Evolutionary conservation across 495 filamentous ascomycete species (phyloP).

Genomic region (Penicillium bialowiezense): DNA sequence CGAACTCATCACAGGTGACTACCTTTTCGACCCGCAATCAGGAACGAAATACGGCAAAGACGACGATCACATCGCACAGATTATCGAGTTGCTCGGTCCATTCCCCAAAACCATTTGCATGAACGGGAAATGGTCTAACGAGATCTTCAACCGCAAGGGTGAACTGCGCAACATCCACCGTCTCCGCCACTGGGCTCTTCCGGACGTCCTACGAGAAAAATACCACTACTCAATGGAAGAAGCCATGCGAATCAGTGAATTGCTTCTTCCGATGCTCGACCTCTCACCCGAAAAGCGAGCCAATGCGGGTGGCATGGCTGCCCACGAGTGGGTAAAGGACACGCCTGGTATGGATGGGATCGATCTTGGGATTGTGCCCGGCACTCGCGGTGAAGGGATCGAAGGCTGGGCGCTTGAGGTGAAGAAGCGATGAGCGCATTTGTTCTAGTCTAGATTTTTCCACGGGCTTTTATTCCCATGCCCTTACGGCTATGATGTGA

Average conservation of each 20-base stretch:
- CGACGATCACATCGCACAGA: slow-evolving; percentile 98
- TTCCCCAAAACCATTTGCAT: slow-evolving; percentile 91
- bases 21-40: slow-evolving; percentile 97
- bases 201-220: slow-evolving; percentile 92
- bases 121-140: slow-evolving; percentile 94
- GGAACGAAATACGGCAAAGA: slow-evolving; percentile 99
- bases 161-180: slow-evolving; percentile 98
- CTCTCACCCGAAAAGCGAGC: slow-evolving; percentile 81
- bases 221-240: slow-evolving; percentile 89
- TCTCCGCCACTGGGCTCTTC: slow-evolving; percentile 92
- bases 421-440: slow-evolving; percentile 64
- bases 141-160: slow-evolving; percentile 98
- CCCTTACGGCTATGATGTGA: slow-evolving; percentile 13
- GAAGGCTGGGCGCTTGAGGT: slow-evolving; percentile 93
- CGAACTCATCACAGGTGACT: slow-evolving; percentile 97
- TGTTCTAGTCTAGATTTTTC: slow-evolving; percentile 16
- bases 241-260: slow-evolving; percentile 72
- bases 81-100: slow-evolving; percentile 92
- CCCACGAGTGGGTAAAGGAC: slow-evolving; percentile 74
- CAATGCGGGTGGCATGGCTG: slow-evolving; percentile 93
- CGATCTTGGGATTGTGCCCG: slow-evolving; percentile 68
- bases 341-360: slow-evolving; percentile 84
- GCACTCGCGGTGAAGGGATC: slow-evolving; percentile 86
- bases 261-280: slow-evolving; percentile 91
- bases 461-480: slow-evolving; percentile 10